These are phyloP conservation scores for Ophiocordyceps unilateralis DNA, from an alignment of 2,329 filamentous ascomycete genomes.

Conservation along the genomic window DNA sequence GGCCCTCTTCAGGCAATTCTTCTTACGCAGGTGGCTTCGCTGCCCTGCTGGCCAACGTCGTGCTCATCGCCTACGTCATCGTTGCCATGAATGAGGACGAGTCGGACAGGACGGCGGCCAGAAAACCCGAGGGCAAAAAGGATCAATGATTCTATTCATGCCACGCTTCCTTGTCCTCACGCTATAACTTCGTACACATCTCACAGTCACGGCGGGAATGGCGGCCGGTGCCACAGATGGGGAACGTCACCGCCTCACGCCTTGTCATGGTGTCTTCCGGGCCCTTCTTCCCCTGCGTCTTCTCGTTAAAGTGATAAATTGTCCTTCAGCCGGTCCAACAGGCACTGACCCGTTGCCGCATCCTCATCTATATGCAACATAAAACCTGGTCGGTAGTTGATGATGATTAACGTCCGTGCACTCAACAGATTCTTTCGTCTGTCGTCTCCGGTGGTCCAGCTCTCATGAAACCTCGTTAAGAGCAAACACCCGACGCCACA, in stretches of 20 bases:
- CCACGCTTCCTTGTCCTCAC: not conserved
- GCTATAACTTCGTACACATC: not conserved
- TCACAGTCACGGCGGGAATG: too few species aligned
- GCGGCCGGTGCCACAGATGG: too few species aligned
- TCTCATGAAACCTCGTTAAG: constrained; percentile 3
- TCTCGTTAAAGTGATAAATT: constrained; percentile 5
- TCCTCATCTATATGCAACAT: constrained; percentile 7
- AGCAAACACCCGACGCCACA: constrained; percentile 2
- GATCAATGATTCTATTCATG: constrained; percentile 8
- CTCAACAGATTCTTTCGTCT: constrained; percentile 1
- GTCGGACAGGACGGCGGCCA: constrained; percentile 26
- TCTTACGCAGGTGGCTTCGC: constrained; percentile 75
- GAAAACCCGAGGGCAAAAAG: constrained; percentile 30
- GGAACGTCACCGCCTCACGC: too few species aligned
- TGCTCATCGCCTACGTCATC: constrained; percentile 77
- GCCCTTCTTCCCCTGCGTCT: not conserved
- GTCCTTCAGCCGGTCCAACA: constrained; percentile 1
- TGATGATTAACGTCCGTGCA: constrained; percentile 6
- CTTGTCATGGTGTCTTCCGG: not conserved
- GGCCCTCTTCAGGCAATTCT: constrained; percentile 49
- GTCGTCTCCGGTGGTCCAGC: not conserved
- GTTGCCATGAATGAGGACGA: constrained; percentile 82
- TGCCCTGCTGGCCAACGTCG: constrained; percentile 78
- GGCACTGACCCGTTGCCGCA: constrained; percentile 1
- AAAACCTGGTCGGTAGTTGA: constrained; percentile 6